Base-by-base conservation (phyloP, 2,329 filamentous ascomycete species). In the Sclerotinia minor region DNA sequence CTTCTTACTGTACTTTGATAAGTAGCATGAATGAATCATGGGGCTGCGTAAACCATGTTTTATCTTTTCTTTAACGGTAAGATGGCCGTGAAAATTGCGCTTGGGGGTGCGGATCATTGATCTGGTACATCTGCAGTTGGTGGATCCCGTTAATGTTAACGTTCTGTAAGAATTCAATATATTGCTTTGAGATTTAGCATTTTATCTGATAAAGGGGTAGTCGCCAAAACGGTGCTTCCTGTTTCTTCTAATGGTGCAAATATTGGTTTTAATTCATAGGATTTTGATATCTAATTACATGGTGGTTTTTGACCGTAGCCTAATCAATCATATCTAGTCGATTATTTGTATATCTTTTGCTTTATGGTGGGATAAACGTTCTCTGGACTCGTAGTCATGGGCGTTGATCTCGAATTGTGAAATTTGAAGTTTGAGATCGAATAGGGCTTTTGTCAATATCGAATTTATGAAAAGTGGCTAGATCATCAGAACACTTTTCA, bases 181-280 rank as follows among this genome's bases (percentile, higher is more conserved):
- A 91, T 89, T 64, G 93, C 83, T 69, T 90, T 89, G 6, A 97
- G 85, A 74, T 96, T 93, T 49, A 88, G 82, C 70, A 90, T 91
- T 64, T 85, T 94, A 58, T 86, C 84, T 21, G 92, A 89, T 73
- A 97, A 84, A 5, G 94, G 93, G 0, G 92, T 91, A 8, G 85
- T 81, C 21, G 94, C 89, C 67, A 81, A 83, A 75, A 86, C 82
- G 67, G 82, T 82, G 66, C 81, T 83, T 73, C 80, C 81, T 77
- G 83, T 82, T 68, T 79, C 82, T 55, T 85, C 84, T 6, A 91
- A 84, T 0, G 81, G 82, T 4, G 82, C 82, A 73, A 82, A 80
- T 1, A 82, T 84, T 1, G 83, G 83, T 71, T 80, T 80, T 68
- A 77, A 79, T 3, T 83, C 83, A 1, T 81, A 79, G 29, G 29